These are phyloP conservation scores for Psilocybe cyanescens DNA, from an alignment of 768 basidiomycete species.

Conservation along the genomic window DNA sequence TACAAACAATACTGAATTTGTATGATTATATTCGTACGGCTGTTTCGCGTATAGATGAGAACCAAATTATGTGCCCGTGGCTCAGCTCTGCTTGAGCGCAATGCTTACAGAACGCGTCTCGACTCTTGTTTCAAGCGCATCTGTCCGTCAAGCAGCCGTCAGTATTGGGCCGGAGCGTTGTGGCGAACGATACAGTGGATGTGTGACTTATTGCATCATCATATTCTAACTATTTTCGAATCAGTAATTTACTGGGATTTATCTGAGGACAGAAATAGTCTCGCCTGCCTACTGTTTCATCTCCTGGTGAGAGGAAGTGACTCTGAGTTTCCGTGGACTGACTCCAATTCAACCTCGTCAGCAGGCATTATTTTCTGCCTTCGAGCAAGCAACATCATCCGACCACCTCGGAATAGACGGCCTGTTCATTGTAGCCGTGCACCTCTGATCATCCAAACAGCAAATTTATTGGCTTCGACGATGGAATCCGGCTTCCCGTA, in stretches of 20 bases:
- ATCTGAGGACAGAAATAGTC: not conserved
- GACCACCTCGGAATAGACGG: not conserved
- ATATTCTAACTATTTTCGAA: not conserved
- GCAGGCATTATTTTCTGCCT: not conserved
- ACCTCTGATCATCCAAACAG: not conserved
- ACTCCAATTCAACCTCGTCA: not conserved
- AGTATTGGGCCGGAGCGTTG: not conserved
- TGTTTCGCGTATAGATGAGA: not conserved
- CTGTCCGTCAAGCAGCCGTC: constrained; percentile 13
- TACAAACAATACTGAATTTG: not conserved
- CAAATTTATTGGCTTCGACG: not conserved
- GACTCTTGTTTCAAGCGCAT: constrained; percentile 7
- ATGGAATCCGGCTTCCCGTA: not conserved
- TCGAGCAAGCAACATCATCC: not conserved
- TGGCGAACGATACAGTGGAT: not conserved
- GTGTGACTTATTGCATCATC: not conserved
- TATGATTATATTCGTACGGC: not conserved
- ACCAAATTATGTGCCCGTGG: not conserved
- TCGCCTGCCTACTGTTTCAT: not conserved
- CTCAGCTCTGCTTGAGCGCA: not conserved
- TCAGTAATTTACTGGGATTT: not conserved
- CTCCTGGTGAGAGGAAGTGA: not conserved
- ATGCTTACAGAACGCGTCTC: not conserved
- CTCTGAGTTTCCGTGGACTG: not conserved
- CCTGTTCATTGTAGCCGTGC: not conserved